Conservation (phyloP, 148 eudicot genomes). For the Tetragonia tetragonoides region DNA sequence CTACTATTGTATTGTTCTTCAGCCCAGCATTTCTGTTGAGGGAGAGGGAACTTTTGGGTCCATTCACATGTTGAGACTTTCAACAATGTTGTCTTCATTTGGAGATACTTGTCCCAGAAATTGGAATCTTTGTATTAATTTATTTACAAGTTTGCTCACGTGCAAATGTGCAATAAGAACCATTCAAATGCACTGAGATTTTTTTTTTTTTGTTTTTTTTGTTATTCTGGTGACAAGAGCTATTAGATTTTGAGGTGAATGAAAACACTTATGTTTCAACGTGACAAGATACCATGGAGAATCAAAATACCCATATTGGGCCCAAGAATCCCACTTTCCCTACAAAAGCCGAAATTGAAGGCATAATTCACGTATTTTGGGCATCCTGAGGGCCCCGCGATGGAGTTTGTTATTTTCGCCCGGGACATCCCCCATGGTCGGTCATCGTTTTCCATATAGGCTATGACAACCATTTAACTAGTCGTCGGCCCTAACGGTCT, state of each 20-base stretch:
- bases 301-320: not conserved
- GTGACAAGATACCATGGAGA: not conserved
- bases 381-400: no score
- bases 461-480: no score
- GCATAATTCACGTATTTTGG: not conserved
- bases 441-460: no score
- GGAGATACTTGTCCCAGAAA: not conserved
- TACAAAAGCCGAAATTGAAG: no score
- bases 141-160: not conserved
- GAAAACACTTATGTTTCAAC: not conserved
- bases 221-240: no score
- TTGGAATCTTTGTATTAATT: not conserved
- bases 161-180: not conserved
- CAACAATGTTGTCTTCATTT: not conserved
- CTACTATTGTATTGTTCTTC: not conserved
- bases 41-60: slow-evolving; percentile 7
- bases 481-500: no score
- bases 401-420: no score
- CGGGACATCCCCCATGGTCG: no score
- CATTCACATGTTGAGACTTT: slow-evolving; percentile 13
- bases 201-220: no score
- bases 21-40: not conserved
- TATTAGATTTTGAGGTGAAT: not conserved
- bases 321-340: not conserved
- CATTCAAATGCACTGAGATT: not conserved